Evolutionary conservation across 2,329 filamentous ascomycete species (phyloP).

Genomic region (Talaromyces sp.): DNA sequence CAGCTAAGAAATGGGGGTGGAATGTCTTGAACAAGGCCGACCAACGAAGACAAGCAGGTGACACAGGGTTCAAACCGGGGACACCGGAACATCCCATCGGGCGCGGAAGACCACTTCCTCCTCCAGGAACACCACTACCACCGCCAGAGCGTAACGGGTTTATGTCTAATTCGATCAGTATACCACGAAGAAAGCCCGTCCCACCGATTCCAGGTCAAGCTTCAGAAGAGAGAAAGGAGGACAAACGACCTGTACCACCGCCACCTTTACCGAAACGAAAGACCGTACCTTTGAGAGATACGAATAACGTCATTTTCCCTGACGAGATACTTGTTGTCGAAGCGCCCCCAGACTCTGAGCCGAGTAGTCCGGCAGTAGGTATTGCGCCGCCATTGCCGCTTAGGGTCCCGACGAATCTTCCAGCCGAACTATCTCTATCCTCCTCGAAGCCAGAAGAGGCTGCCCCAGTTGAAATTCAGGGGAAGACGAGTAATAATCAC

Average conservation of each 20-base stretch:
- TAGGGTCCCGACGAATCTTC: background rate
- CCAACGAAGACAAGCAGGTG: constrained; percentile 38
- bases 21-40: constrained; percentile 45
- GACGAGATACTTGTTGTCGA: constrained; percentile 60
- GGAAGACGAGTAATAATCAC: background rate
- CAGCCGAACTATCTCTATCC: background rate
- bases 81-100: constrained; percentile 68
- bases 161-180: constrained; percentile 52
- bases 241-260: constrained; percentile 36
- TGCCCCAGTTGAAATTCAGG: background rate
- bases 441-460: background rate
- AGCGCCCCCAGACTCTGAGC: constrained; percentile 58
- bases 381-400: constrained; percentile 15
- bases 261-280: constrained; percentile 49
- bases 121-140: constrained; percentile 73
- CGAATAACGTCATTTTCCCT: constrained; percentile 28
- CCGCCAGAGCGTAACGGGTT: constrained; percentile 56
- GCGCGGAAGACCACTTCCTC: constrained; percentile 73
- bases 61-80: constrained; percentile 29
- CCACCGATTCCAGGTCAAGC: constrained; percentile 41
- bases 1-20: constrained; percentile 58
- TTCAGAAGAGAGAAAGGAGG: constrained; percentile 27
- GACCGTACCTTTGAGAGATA: constrained; percentile 27
- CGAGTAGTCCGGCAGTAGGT: constrained; percentile 30
- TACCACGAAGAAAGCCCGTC: constrained; percentile 62